Conservation (phyloP, 140 eudicot genomes). For the Bidens hawaiensis region DNA sequence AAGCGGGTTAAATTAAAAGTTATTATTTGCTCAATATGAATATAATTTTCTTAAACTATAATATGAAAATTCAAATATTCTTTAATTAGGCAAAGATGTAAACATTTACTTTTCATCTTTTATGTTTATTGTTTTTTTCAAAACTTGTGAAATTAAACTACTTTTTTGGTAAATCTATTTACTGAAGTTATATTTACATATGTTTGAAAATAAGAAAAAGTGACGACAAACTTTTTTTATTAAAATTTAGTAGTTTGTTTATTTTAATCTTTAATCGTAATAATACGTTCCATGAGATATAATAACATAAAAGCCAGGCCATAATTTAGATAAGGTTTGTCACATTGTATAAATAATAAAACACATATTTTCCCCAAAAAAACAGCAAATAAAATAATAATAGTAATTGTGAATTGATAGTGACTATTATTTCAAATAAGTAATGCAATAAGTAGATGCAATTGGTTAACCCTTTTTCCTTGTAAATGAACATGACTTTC, state of each 20-base stretch:
- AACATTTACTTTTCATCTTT: background rate
- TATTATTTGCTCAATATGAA: too few species aligned
- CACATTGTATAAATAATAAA: background rate
- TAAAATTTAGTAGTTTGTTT: too few species aligned
- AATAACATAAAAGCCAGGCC: background rate
- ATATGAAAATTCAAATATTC: too few species aligned
- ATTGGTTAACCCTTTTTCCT: slow-evolving; percentile 22
- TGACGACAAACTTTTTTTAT: background rate
- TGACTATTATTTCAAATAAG: slow-evolving; percentile 21
- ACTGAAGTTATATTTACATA: background rate
- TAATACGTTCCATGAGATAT: background rate
- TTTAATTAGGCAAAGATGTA: background rate
- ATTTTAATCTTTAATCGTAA: background rate
- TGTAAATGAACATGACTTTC: slow-evolving; percentile 16
- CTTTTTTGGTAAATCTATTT: background rate
- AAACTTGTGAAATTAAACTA: background rate
- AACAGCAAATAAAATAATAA: background rate
- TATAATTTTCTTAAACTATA: too few species aligned
- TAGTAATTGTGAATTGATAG: slow-evolving; percentile 17
- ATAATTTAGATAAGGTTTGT: background rate
- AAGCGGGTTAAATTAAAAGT: too few species aligned
- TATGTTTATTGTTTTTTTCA: too few species aligned
- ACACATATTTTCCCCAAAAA: background rate
- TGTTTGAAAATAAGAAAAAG: background rate
- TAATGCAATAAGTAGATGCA: slow-evolving; percentile 16